Percentiles rank a stretch among this genome's conserved stretches.
phyloP scores from a whole-genome alignment of 2,329 filamentous ascomycete species.

The Neopestalotiopsis rosae region DNA sequence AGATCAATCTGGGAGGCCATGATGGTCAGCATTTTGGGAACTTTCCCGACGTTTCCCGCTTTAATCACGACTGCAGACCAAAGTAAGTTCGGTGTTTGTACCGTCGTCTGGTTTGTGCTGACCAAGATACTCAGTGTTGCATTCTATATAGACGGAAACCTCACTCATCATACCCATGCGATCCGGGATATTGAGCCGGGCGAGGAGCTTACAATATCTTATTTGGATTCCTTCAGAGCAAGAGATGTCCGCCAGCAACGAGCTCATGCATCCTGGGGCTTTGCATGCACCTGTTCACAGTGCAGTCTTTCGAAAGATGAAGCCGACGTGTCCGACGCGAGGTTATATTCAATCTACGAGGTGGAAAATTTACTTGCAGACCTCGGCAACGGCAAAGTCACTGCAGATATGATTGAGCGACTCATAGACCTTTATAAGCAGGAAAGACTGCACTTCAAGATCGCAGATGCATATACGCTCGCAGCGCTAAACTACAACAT shows the following conservation, averaged over 20 bases:
- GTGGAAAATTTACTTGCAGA: constrained; percentile 33
- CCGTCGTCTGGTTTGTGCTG: neutral
- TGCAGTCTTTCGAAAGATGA: constrained; percentile 34
- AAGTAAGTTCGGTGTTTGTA: constrained; percentile 30
- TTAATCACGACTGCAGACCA: constrained; percentile 49
- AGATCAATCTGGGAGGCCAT: constrained; percentile 24
- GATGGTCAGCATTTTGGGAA: constrained; percentile 29
- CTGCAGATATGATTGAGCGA: constrained; percentile 34
- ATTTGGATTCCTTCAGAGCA: constrained; percentile 41
- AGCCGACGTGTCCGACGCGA: constrained; percentile 34
- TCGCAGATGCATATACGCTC: constrained; percentile 44
- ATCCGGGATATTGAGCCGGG: constrained; percentile 37
- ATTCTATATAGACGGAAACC: constrained; percentile 38
- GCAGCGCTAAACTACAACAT: constrained; percentile 45
- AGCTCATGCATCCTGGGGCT: constrained; percentile 42
- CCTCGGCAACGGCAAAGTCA: constrained; percentile 22
- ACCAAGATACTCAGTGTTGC: constrained; percentile 29
- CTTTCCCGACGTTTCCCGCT: constrained; percentile 43
- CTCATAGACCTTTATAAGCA: constrained; percentile 39
- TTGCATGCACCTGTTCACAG: constrained; percentile 43
- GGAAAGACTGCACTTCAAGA: constrained; percentile 43
- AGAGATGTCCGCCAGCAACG: constrained; percentile 35
- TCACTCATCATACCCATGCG: constrained; percentile 45
- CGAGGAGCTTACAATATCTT: constrained; percentile 48
- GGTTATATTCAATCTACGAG: constrained; percentile 33